phyloP scores from a whole-genome alignment of 192 early-diverging fungal species.

The Chytriomyces confervae region DNA sequence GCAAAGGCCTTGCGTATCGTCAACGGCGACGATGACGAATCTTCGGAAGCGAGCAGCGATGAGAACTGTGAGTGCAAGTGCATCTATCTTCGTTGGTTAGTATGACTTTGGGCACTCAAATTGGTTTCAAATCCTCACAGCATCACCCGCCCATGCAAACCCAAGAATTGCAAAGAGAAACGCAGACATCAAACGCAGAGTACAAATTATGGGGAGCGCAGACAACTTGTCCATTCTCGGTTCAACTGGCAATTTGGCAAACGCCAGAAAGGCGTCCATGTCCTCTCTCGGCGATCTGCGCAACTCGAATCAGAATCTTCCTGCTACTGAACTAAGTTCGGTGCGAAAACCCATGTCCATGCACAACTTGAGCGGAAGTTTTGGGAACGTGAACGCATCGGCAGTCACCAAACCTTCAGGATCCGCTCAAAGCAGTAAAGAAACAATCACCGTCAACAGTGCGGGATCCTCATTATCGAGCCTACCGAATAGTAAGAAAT shows the following conservation, averaged over 20 bases:
- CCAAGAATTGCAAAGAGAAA: not conserved
- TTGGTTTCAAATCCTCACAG: not conserved
- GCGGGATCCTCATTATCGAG: not conserved
- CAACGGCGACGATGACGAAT: conserved; percentile 9
- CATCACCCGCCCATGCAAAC: not conserved
- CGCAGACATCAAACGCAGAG: conserved; percentile 13
- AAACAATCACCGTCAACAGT: conserved; percentile 7
- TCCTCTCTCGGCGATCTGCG: not conserved
- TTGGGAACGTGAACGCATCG: not conserved
- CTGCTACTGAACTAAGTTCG: not conserved
- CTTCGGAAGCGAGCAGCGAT: not conserved
- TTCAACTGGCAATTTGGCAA: not conserved
- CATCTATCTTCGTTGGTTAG: not conserved
- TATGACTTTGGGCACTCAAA: not conserved
- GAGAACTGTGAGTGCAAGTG: not conserved
- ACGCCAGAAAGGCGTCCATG: not conserved
- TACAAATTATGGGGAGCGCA: conserved; percentile 10
- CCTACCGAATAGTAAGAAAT: not conserved
- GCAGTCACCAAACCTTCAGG: not conserved
- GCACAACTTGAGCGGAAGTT: conserved; percentile 2
- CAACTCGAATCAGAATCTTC: not conserved
- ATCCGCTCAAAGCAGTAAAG: conserved; percentile 18
- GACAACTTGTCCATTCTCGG: conserved; percentile 10
- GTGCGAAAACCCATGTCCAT: conserved; percentile 1
- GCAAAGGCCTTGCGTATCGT: not conserved